phyloP scores from a whole-genome alignment of 305 asterid species.

The Fraxinus latifolia region DNA sequence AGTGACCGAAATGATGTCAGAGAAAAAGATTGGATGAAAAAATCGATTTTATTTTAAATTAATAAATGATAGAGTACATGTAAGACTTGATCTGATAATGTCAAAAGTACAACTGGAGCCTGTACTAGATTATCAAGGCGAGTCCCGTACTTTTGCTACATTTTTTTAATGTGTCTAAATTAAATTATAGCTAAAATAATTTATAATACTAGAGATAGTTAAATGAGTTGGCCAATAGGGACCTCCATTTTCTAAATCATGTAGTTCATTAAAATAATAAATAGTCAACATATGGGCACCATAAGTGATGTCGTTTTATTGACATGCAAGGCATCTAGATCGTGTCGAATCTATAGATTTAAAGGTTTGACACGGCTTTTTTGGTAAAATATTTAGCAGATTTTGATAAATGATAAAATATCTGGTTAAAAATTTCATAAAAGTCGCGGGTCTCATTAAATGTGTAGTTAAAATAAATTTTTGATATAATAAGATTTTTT shows the following conservation, averaged over 20 bases:
- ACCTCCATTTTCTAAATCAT: neutral
- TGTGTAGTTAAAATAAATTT: no score
- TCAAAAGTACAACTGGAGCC: neutral
- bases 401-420: neutral
- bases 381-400: neutral
- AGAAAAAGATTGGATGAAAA: no score
- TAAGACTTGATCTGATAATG: neutral
- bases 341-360: neutral
- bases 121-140: neutral
- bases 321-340: neutral
- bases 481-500: no score
- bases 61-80: no score
- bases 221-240: constrained; percentile 20
- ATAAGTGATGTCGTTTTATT: neutral
- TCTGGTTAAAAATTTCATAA: neutral
- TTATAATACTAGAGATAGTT: neutral
- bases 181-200: neutral
- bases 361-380: neutral
- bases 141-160: neutral
- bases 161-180: neutral
- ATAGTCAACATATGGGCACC: constrained; percentile 26
- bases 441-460: no score
- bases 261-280: neutral
- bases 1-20: no score
- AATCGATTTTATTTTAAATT: neutral